These are phyloP conservation scores for Ceratocystis cacaofunesta DNA, from an alignment of 2,329 filamentous ascomycete genomes.

Conservation along the genomic window DNA sequence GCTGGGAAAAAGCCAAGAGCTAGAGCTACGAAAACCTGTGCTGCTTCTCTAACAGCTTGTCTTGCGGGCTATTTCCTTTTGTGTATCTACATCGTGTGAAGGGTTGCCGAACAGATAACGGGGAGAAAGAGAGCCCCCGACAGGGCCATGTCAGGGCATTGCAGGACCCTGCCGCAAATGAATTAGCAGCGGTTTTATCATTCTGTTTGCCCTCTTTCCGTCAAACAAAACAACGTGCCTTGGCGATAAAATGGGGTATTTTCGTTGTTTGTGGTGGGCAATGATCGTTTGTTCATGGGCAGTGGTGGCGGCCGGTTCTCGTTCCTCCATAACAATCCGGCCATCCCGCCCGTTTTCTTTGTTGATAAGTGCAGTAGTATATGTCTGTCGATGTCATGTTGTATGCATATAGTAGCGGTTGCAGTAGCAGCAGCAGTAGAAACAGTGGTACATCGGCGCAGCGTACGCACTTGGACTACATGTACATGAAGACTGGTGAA, in stretches of 20 bases:
- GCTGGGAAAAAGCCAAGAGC: slow-evolving; percentile 21
- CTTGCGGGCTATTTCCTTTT: neutral
- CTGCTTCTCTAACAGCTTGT: too few relatives aligned
- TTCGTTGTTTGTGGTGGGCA: neutral
- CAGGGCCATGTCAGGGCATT: neutral
- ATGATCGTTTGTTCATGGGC: neutral
- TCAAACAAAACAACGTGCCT: neutral
- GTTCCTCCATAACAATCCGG: neutral
- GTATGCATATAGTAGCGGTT: neutral
- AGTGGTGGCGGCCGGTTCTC: neutral
- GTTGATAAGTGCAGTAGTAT: neutral
- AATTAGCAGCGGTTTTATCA: neutral
- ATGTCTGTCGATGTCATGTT: neutral
- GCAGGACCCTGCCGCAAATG: neutral
- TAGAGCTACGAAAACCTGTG: neutral
- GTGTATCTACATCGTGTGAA: neutral
- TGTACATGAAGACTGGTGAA: too few relatives aligned
- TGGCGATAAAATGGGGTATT: neutral
- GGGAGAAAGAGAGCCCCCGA: too few relatives aligned
- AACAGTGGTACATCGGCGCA: too few relatives aligned
- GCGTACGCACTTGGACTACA: too few relatives aligned
- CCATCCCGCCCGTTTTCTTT: neutral
- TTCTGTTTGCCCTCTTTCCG: neutral
- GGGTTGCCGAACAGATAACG: neutral
- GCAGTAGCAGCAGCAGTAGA: too few relatives aligned